Base-by-base conservation (phyloP, 2,329 filamentous ascomycete species). In the Aspergillus sp. region DNA sequence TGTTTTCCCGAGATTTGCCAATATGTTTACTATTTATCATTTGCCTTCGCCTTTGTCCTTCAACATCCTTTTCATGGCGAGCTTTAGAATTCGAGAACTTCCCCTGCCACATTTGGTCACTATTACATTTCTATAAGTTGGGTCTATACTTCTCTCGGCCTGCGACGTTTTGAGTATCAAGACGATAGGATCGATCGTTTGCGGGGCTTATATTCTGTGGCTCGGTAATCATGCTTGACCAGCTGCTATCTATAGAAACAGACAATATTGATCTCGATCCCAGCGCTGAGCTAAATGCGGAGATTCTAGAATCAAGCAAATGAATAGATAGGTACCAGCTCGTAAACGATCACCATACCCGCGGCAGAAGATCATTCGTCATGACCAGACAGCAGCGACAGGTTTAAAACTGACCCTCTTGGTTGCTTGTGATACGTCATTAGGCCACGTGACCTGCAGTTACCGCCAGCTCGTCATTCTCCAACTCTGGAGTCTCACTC, bases 11-110 rank as follows among this genome's bases (percentile, higher is more conserved):
- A 41, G 15, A 41, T 41, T 41, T 13, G 11, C 41, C 23, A 53
- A 51, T 64, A 46, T 49, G 56, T 57, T 59, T 60, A 47, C 57
- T 58, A 49, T 59, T 50, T 56, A 58, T 49, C 53, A 38, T 43
- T 47, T 50, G 57, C 31, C 54, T 52, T 54, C 48, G 38, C 50
- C 19, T 53, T 57, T 48, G 60, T 28, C 31, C 31, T 60, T 51
- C 22, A 51, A 59, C 23, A 19, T 43, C 47, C n/a, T 49, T 41
- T 48, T 31, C 41, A 30, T 51, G 48, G 55, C 48, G 48, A 49
- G 43, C 11, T 50, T n/a, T 57, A 52, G 55, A 52, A 31, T 38
- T 47, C 50, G 34, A 57, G 46, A 28, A 28, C 25, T 38, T 46
- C 31, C 43, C 45, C n/a, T 51, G 23, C 31, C 55, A 51, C 31